These are phyloP conservation scores for Drechslerella coelobrocha DNA, from an alignment of 2,329 filamentous ascomycete genomes.

Conservation along the genomic window DNA sequence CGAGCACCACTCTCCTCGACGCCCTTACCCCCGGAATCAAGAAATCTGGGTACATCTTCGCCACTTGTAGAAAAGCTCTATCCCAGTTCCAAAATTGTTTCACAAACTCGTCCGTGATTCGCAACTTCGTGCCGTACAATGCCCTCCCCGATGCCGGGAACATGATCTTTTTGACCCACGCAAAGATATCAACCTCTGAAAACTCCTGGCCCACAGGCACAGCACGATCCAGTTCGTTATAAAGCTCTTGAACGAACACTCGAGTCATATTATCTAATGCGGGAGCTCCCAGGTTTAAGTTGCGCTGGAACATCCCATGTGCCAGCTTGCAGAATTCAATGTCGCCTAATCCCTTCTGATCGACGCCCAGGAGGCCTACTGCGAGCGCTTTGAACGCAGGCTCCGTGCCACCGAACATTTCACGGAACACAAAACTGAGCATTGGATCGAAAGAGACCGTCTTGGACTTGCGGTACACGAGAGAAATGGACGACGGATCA, in stretches of 20 bases:
- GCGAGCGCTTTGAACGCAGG: constrained; percentile 6
- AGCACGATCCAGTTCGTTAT: constrained; percentile 11
- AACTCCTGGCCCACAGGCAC: background rate
- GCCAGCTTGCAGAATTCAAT: constrained; percentile 16
- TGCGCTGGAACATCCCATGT: constrained; percentile 21
- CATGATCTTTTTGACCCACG: constrained; percentile 39
- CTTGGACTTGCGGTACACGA: constrained; percentile 42
- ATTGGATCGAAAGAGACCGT: constrained; percentile 33
- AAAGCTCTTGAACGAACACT: constrained; percentile 24
- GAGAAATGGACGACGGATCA: constrained; percentile 15
- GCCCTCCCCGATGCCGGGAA: constrained; percentile 30
- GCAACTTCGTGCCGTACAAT: constrained; percentile 28
- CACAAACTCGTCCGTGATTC: constrained; percentile 19
- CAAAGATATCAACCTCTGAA: constrained; percentile 29
- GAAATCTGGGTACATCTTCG: constrained; percentile 37
- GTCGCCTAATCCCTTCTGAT: constrained; percentile 29
- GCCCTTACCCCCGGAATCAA: constrained; percentile 35
- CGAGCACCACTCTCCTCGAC: constrained; percentile 11
- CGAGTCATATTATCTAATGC: constrained; percentile 24
- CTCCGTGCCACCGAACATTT: constrained; percentile 10
- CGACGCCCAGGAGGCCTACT: constrained; percentile 9
- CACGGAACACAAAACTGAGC: background rate
- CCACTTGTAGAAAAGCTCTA: constrained; percentile 19
- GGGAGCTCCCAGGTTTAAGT: constrained; percentile 12
- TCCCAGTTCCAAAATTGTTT: constrained; percentile 40